Evolutionary conservation across 2,329 filamentous ascomycete species (phyloP).

Genomic region (Phaeosphaeriaceae sp.): DNA sequence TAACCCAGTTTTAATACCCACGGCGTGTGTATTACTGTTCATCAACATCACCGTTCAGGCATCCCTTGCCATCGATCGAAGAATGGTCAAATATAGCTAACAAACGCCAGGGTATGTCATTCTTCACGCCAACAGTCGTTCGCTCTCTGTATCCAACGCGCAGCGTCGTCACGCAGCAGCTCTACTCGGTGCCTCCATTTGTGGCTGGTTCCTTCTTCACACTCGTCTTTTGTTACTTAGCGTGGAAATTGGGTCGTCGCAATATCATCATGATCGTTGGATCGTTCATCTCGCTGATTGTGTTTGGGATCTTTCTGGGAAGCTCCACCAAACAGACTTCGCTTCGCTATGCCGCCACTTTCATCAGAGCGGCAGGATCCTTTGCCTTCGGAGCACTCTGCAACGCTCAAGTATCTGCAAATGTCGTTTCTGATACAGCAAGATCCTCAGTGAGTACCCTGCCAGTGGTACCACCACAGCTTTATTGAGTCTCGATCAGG

Average conservation of each 20-base stretch:
- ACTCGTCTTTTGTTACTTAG: background rate
- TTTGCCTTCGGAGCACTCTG: slow-evolving; percentile 67
- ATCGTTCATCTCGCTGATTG: slow-evolving; percentile 67
- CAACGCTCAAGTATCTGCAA: slow-evolving; percentile 71
- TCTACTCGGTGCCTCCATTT: slow-evolving; percentile 43
- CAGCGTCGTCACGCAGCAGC: slow-evolving; percentile 66
- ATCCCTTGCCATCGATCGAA: no score
- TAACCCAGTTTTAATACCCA: slow-evolving; percentile 65
- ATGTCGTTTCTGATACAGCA: slow-evolving; percentile 72
- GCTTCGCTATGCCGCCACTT: slow-evolving; percentile 70
- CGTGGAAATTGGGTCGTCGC: slow-evolving; percentile 63
- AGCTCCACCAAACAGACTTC: slow-evolving; percentile 44
- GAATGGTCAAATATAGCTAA: no score
- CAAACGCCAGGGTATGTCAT: slow-evolving; percentile 53
- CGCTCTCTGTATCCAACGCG: slow-evolving; percentile 66
- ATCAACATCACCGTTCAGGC: slow-evolving; percentile 73
- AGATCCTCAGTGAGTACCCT: slow-evolving; percentile 43
- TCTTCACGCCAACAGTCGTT: slow-evolving; percentile 73
- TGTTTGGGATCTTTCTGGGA: slow-evolving; percentile 72
- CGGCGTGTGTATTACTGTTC: slow-evolving; percentile 64
- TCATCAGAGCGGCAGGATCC: slow-evolving; percentile 67
- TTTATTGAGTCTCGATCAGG: background rate
- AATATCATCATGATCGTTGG: slow-evolving; percentile 64
- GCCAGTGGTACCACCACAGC: no score
- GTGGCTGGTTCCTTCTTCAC: background rate